Conservation (phyloP, 2,329 filamentous ascomycete genomes). For the Exophiala bonariae region DNA sequence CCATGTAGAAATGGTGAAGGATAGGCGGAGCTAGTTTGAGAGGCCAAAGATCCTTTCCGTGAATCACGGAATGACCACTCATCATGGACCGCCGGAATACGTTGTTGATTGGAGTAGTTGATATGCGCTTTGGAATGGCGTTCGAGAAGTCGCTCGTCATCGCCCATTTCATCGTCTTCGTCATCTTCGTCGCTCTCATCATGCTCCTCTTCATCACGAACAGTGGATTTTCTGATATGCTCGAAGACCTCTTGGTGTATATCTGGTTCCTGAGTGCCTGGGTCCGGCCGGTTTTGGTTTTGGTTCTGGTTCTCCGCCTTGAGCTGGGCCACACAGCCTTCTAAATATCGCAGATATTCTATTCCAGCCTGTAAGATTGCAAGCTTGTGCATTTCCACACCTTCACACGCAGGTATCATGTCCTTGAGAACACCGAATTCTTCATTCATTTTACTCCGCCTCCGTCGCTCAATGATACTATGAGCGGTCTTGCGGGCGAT, state of each 20-base stretch:
- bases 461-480: conserved; percentile 84
- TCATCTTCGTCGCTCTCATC: conserved; percentile 13
- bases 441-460: conserved; percentile 97
- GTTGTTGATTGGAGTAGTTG: background rate
- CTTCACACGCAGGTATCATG: conserved; percentile 94
- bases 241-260: too few species aligned
- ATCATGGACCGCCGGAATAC: conserved; percentile 1
- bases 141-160: conserved; percentile 1
- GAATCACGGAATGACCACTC: conserved; percentile 22
- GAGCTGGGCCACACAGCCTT: conserved; percentile 80
- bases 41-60: conserved; percentile 16
- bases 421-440: conserved; percentile 91
- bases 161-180: conserved; percentile 1
- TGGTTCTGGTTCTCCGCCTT: conserved; percentile 46
- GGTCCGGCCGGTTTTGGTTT: background rate
- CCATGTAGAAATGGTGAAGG: conserved; percentile 16
- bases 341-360: conserved; percentile 91
- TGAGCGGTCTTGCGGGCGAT: conserved; percentile 95
- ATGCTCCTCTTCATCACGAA: conserved; percentile 12
- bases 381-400: conserved; percentile 95
- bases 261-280: too few species aligned
- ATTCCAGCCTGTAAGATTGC: conserved; percentile 95
- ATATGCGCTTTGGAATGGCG: conserved; percentile 4
- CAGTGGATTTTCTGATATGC: too few species aligned
- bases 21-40: conserved; percentile 17